Evolutionary conservation across 169 alveolate species (phyloP), one percentile per base, ranked within the genome.

Genomic region (Plasmodium falciparum): DNA sequence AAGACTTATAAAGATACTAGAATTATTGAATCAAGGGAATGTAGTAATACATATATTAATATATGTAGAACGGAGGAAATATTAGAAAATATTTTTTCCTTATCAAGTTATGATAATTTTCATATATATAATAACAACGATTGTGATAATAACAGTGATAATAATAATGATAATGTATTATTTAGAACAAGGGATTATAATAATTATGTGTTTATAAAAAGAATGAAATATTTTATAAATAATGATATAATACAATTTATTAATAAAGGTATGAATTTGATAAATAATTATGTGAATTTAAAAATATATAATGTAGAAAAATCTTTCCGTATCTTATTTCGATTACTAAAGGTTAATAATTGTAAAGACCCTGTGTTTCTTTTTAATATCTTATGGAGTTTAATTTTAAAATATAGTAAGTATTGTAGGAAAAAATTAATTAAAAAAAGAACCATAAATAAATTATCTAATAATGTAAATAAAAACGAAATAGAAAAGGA

Each of bases 221-320:
- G 22, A 1, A 29, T 83, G n/a, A 67, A 24, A 20, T 69, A 7
- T n/a, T 83, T 83, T 83, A 52, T 72, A 11, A 83, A 69, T n/a
- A 83, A 83, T 69, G 91, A 83, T 29, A 43, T 83, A 39, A 69
- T 83, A 69, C 91, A 83, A 20, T 83, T 83, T 45, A 54, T 83
- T 70, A 83, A 47, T 62, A 83, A 39, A 69, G 70, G 47, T 45
- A 69, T 83, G 11, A 56, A 69, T 52, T 56, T 59, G 0, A 50
- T 61, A 11, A 58, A 69, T 56, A 45, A 58, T 20, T 12, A 83
- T 45, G 54, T 50, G 12, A 9, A 24, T 43, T 62, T 83, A 20
- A 69, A 83, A 69, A 83, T 83, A 39, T 71, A 71, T 1, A 83
- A 43, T 49, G 54, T 83, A 12, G 59, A 58, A 69, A 69, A 62